A percentile compares a stretch with the other conserved stretches of the same genome.
Evolutionary conservation across 768 basidiomycete genomes (phyloP).

Genomic region (Russula abietina): DNA sequence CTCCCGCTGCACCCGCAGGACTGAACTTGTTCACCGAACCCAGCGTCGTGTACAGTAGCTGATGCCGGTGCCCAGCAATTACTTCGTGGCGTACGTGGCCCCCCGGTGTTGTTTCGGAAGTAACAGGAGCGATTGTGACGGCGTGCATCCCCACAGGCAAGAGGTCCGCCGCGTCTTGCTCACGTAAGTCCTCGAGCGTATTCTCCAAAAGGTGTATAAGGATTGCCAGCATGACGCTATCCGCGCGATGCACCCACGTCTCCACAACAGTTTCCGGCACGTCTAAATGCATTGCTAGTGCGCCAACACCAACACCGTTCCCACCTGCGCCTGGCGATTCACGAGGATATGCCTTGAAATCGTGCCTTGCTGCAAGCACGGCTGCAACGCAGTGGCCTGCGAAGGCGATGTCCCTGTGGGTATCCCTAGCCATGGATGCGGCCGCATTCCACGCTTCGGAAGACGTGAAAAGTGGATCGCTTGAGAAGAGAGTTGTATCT

Average conservation of each 20-base stretch:
- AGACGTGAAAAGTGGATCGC: conserved; percentile 12
- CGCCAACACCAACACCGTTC: not conserved
- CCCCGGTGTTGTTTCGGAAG: not conserved
- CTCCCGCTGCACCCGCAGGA: not conserved
- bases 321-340: not conserved
- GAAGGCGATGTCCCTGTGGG: conserved; percentile 7
- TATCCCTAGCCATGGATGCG: not conserved
- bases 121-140: not conserved
- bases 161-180: not conserved
- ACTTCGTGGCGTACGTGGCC: not conserved
- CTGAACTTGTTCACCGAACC: conserved; percentile 14
- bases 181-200: conserved; percentile 2
- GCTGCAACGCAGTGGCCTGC: conserved; percentile 13
- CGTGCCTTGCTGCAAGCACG: not conserved
- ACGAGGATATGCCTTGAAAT: not conserved
- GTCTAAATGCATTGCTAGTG: conserved; percentile 2
- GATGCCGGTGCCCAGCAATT: not conserved
- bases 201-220: conserved; percentile 5
- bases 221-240: conserved; percentile 9
- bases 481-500: not conserved
- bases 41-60: conserved; percentile 2
- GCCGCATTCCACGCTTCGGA: conserved; percentile 13
- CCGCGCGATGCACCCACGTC: not conserved
- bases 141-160: not conserved
- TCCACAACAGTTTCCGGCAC: conserved; percentile 3